Evolutionary conservation across 2,329 filamentous ascomycete species (phyloP).

Genomic region (Colletotrichum truncatum): DNA sequence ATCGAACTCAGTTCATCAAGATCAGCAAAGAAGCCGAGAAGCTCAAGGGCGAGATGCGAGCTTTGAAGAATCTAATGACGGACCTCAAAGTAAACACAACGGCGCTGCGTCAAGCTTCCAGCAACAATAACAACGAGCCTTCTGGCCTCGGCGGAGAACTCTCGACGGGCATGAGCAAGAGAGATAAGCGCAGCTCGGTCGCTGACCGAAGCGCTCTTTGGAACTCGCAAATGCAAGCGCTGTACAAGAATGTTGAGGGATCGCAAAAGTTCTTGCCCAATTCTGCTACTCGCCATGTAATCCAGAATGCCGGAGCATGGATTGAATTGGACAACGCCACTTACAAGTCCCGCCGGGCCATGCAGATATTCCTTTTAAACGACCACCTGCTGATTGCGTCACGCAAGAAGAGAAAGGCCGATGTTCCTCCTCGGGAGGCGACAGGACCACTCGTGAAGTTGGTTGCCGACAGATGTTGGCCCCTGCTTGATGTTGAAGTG

Average conservation of each 20-base stretch:
- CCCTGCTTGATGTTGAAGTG: slow-evolving; percentile 90
- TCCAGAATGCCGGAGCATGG: slow-evolving; percentile 93
- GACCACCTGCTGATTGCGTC: slow-evolving; percentile 93
- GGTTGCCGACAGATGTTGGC: slow-evolving; percentile 94
- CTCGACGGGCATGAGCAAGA: slow-evolving; percentile 67
- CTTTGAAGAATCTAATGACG: slow-evolving; percentile 88
- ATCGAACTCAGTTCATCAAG: slow-evolving; percentile 97
- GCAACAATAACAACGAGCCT: slow-evolving; percentile 58
- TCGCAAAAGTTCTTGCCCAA: slow-evolving; percentile 97
- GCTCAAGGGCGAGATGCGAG: slow-evolving; percentile 94
- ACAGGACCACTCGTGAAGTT: slow-evolving; percentile 73
- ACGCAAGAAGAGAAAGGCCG: slow-evolving; percentile 89
- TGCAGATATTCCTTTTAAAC: slow-evolving; percentile 92
- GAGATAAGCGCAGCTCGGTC: slow-evolving; percentile 90
- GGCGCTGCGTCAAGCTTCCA: slow-evolving; percentile 69
- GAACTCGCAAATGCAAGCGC: slow-evolving; percentile 78
- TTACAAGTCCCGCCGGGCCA: slow-evolving; percentile 89
- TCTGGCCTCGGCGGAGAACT: slow-evolving; percentile 61
- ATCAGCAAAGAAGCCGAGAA: slow-evolving; percentile 99
- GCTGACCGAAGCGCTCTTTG: slow-evolving; percentile 72
- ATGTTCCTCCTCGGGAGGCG: slow-evolving; percentile 63
- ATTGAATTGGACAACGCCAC: slow-evolving; percentile 97
- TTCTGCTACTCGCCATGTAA: slow-evolving; percentile 88
- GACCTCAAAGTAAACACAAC: slow-evolving; percentile 85
- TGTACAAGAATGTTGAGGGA: slow-evolving; percentile 98